Percentiles rank a stretch among this genome's conserved stretches.
These are phyloP conservation scores for Colletotrichum abscissum DNA, from an alignment of 2,329 filamentous ascomycete species.

Conservation along the genomic window DNA sequence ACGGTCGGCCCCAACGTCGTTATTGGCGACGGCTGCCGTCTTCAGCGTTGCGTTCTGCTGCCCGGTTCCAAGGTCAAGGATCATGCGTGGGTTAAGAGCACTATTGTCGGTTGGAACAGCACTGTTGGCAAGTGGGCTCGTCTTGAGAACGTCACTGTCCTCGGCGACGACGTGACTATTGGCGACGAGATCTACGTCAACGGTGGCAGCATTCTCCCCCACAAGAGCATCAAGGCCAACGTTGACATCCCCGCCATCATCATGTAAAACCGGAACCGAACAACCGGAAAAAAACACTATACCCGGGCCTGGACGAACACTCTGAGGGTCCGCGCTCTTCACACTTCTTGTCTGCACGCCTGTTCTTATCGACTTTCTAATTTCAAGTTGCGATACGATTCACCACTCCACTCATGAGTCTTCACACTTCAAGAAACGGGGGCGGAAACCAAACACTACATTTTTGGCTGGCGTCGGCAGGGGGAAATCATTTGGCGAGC, in stretches of 20 bases:
- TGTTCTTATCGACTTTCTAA: slow-evolving; percentile 36
- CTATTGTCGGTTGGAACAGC: slow-evolving; percentile 99
- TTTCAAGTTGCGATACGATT: slow-evolving; percentile 36
- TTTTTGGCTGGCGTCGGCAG: slow-evolving; percentile 36
- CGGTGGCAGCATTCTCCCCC: slow-evolving; percentile 91
- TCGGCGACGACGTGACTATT: slow-evolving; percentile 97
- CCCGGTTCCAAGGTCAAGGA: slow-evolving; percentile 96
- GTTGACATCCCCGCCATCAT: slow-evolving; percentile 83
- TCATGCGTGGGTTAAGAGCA: slow-evolving; percentile 98
- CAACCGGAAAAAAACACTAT: slow-evolving; percentile 1
- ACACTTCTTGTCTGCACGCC: slow-evolving; percentile 25
- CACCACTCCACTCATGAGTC: slow-evolving; percentile 35
- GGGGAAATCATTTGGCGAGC: slow-evolving; percentile 34
- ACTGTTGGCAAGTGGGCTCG: slow-evolving; percentile 95
- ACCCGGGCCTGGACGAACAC: slow-evolving; percentile 12
- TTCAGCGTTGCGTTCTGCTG: slow-evolving; percentile 93
- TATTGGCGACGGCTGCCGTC: slow-evolving; percentile 90
- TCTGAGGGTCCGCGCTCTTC: slow-evolving; percentile 13
- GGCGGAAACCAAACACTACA: slow-evolving; percentile 30
- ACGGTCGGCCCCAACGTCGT: slow-evolving; percentile 94
- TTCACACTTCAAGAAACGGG: slow-evolving; percentile 11
- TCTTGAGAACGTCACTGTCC: slow-evolving; percentile 96
- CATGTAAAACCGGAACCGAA: slow-evolving; percentile 59
- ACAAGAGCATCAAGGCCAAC: slow-evolving; percentile 99
- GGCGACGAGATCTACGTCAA: slow-evolving; percentile 98